Evolutionary conservation across 192 early-diverging fungal genomes (phyloP).

Genomic region (Spizellomyces sp.): DNA sequence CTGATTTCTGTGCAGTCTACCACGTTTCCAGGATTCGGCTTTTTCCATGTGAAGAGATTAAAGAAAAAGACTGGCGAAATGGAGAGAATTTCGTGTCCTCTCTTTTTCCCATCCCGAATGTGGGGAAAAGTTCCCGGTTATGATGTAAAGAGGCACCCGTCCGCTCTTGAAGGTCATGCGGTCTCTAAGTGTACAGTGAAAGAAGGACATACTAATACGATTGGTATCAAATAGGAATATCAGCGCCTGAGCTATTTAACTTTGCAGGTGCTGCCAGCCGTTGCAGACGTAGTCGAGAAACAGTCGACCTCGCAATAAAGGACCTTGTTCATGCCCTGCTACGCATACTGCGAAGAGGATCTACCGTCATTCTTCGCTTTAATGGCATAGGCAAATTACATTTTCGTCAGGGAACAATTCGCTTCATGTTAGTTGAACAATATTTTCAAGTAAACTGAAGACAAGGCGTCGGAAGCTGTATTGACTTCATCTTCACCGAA

Average conservation of each 20-base stretch:
- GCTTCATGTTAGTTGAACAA: constrained; percentile 27
- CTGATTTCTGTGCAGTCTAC: constrained; percentile 27
- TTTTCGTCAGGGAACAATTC: constrained; percentile 42
- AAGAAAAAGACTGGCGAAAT: neutral
- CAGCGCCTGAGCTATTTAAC: constrained; percentile 45
- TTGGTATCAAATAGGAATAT: constrained; percentile 18
- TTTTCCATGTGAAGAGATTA: constrained; percentile 36
- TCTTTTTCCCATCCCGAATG: constrained; percentile 40
- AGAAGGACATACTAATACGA: neutral
- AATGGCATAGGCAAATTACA: constrained; percentile 37
- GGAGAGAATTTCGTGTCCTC: constrained; percentile 11
- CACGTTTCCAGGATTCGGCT: constrained; percentile 45
- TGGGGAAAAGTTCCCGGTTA: constrained; percentile 53
- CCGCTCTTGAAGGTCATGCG: constrained; percentile 15
- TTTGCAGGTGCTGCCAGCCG: constrained; percentile 38
- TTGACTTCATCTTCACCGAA: no score
- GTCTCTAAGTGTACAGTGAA: neutral
- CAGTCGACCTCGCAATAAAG: constrained; percentile 49
- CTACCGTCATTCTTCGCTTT: constrained; percentile 32
- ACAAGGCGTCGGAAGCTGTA: no score
- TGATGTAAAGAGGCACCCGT: constrained; percentile 9
- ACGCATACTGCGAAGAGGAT: constrained; percentile 38
- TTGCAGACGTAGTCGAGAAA: constrained; percentile 40
- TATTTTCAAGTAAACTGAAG: no score
- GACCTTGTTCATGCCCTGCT: constrained; percentile 50